Evolutionary conservation across 805 yeast species (phyloP).

Genomic region (Spathaspora arborariae): DNA sequence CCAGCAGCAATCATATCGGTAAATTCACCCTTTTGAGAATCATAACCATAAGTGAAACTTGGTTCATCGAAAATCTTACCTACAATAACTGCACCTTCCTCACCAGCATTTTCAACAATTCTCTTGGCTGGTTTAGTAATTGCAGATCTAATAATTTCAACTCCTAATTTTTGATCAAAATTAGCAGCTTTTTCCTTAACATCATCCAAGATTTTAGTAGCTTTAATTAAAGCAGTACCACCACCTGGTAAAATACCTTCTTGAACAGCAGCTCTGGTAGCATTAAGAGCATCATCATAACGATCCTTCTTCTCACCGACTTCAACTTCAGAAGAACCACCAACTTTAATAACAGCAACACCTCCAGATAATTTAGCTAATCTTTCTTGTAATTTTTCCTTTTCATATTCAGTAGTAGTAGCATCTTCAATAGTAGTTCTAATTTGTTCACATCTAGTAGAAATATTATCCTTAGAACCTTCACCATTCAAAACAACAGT

Average conservation of each 20-base stretch:
- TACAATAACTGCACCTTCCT: constrained; percentile 94
- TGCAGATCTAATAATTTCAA: constrained; percentile 87
- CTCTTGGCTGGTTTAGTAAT: constrained; percentile 93
- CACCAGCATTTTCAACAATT: constrained; percentile 95
- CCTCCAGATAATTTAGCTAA: constrained; percentile 96
- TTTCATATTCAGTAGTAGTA: constrained; percentile 84
- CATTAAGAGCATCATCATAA: constrained; percentile 96
- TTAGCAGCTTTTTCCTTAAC: constrained; percentile 65
- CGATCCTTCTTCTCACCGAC: constrained; percentile 99
- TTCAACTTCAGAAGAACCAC: constrained; percentile 96
- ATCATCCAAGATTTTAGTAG: constrained; percentile 68
- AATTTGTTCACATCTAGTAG: constrained; percentile 90
- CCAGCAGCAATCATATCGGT: constrained; percentile 96
- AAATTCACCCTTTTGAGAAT: constrained; percentile 87
- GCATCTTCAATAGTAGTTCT: constrained; percentile 73
- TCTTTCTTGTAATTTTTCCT: constrained; percentile 95
- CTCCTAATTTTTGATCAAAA: constrained; percentile 96
- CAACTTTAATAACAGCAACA: constrained; percentile 97
- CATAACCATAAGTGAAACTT: constrained; percentile 87
- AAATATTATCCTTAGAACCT: constrained; percentile 77
- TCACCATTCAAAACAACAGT: constrained; percentile 91
- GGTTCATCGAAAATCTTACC: constrained; percentile 72
- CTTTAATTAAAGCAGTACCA: constrained; percentile 96
- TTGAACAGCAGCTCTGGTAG: constrained; percentile 98
- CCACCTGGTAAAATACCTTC: constrained; percentile 99